Evolutionary conservation across 257 asterid genomes (phyloP).

Genomic region (Solanum pimpinellifolium): DNA sequence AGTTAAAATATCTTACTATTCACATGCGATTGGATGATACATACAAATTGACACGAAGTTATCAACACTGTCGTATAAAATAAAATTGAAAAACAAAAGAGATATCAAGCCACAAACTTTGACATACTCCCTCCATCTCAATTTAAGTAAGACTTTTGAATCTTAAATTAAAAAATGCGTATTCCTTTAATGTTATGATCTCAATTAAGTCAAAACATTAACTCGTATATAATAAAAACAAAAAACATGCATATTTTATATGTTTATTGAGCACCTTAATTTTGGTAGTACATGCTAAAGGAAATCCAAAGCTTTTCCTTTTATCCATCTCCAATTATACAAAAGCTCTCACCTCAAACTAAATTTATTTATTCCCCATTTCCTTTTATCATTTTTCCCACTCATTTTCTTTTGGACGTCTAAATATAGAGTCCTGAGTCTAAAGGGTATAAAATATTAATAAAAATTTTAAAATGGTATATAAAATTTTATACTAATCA

Average conservation of each 20-base stretch:
- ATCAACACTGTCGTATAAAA: neutral
- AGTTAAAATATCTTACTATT: neutral
- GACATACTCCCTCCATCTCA: too few species aligned
- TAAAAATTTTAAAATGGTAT: too few species aligned
- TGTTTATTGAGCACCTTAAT: neutral
- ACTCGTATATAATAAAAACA: too few species aligned
- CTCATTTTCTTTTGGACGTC: neutral
- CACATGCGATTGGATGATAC: neutral
- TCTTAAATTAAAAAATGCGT: too few species aligned
- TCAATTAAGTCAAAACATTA: neutral
- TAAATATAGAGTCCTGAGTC: neutral
- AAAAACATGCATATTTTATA: too few species aligned
- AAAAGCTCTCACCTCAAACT: neutral
- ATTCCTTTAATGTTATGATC: too few species aligned
- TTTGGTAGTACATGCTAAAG: neutral
- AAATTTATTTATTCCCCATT: slow-evolving; percentile 4
- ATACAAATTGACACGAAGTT: neutral
- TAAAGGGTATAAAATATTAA: too few species aligned
- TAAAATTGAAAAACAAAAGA: neutral
- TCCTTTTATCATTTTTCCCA: neutral
- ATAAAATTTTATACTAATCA: too few species aligned
- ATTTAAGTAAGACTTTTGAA: too few species aligned
- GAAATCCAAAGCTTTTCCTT: slow-evolving; percentile 2
- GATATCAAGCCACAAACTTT: neutral
- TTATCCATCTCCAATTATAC: neutral